Base-by-base conservation (phyloP, 495 filamentous ascomycete species). In the Aspergillus ellipticus region DNA sequence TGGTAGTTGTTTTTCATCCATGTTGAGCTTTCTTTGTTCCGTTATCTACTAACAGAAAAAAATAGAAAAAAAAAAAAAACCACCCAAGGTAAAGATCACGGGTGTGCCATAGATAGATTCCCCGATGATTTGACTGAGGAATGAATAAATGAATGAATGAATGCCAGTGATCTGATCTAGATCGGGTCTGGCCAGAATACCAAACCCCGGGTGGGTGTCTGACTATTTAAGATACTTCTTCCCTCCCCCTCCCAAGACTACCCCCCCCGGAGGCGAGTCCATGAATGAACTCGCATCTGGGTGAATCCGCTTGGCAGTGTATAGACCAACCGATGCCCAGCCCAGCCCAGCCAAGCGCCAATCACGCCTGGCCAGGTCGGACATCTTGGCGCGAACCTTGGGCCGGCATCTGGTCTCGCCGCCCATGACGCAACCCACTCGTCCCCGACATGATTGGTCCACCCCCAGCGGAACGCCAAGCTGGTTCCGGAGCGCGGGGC, bases 31-130 rank as follows among this genome's bases (percentile, higher is more conserved):
- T 24, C 24, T 42, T 45, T 45, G 17, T 13, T 29, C 41, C 48
- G 24, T 59, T 45, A 15, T 43, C 24, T 52, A 35, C 60, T 63
- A n/a, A n/a, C n/a, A n/a, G n/a, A n/a, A n/a, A n/a, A n/a, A n/a
- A n/a, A n/a, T n/a, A n/a, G n/a, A n/a, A n/a, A n/a, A n/a, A n/a
- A n/a, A n/a, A n/a, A n/a, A n/a, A n/a, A n/a, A n/a, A n/a, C 62
- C 68, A 69, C 57, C 63, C 63, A 58, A 56, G 59, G 52, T 46
- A 51, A 58, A 54, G 62, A 46, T 66, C 66, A 73, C 54, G 72
- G 67, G 28, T 68, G 68, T 54, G 60, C 66, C 72, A 72, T 70
- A 28, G 24, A 55, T 69, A 72, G 55, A 69, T 69, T 29, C 60
- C 70, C 63, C 21, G 16, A 37, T 26, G n/a, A n/a, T n/a, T n/a